Percentiles rank a stretch among this genome's conserved stretches.
phyloP scores from a whole-genome alignment of 257 asterid species.

The Thymus mandschuricus region DNA sequence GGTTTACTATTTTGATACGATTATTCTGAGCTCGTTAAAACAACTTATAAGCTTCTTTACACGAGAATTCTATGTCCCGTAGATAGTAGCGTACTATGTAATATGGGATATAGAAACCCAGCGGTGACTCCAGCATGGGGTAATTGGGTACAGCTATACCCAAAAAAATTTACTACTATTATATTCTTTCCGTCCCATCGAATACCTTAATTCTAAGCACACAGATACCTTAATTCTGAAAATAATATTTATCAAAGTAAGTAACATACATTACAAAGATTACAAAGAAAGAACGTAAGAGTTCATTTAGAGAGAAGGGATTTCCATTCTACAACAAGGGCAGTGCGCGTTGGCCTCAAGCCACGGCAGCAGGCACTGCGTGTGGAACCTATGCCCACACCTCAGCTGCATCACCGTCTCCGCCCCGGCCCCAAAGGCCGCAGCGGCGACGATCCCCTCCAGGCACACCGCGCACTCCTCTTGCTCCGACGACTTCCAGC shows the following conservation, averaged over 20 bases:
- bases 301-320: slow-evolving; percentile 22
- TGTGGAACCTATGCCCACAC: slow-evolving; percentile 74
- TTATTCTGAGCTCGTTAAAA: not conserved
- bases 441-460: slow-evolving; percentile 45
- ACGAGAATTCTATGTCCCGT: not conserved
- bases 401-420: slow-evolving; percentile 61
- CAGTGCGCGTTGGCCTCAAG: slow-evolving; percentile 61
- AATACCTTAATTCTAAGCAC: not conserved
- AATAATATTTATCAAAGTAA: too few species aligned
- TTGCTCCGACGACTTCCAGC: slow-evolving; percentile 62
- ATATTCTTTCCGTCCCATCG: too few species aligned
- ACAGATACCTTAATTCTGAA: not conserved
- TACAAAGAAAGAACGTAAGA: too few species aligned
- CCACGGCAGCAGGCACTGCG: slow-evolving; percentile 76
- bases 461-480: slow-evolving; percentile 82
- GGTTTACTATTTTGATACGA: not conserved
- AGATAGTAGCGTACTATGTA: too few species aligned
- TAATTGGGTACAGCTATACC: too few species aligned
- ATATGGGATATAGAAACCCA: too few species aligned
- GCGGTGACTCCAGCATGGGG: too few species aligned
- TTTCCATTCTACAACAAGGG: slow-evolving; percentile 71
- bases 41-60: not conserved
- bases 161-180: too few species aligned
- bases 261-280: not conserved
- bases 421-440: slow-evolving; percentile 9